A percentile compares a stretch with the other conserved stretches of the same genome.
These are phyloP conservation scores for Neurospora tetraspora DNA, from an alignment of 495 filamentous ascomycete species.

Conservation along the genomic window DNA sequence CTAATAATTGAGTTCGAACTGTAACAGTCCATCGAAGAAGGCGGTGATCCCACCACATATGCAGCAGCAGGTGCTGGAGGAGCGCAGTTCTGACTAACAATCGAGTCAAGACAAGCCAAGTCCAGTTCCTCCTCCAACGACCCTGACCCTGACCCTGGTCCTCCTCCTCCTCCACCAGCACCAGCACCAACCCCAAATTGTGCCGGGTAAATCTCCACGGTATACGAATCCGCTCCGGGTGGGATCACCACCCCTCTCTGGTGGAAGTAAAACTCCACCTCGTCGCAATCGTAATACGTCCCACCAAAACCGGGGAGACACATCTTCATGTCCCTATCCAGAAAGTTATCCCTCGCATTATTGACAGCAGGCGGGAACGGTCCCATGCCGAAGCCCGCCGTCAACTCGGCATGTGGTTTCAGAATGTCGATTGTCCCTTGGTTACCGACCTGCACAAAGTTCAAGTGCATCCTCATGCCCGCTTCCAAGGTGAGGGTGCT, in stretches of 20 bases:
- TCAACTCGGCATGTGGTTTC: slow-evolving; percentile 18
- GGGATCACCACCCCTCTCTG: slow-evolving; percentile 49
- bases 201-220: slow-evolving; percentile 34
- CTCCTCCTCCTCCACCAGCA: background rate
- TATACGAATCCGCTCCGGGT: slow-evolving; percentile 40
- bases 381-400: slow-evolving; percentile 31
- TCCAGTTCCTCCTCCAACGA: background rate
- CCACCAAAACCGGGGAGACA: slow-evolving; percentile 45
- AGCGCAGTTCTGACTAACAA: background rate
- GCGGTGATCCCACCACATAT: background rate
- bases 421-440: slow-evolving; percentile 20
- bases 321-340: slow-evolving; percentile 34
- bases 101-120: background rate
- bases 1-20: background rate
- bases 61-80: background rate
- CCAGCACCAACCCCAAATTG: slow-evolving; percentile 15
- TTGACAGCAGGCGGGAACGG: slow-evolving; percentile 22
- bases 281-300: slow-evolving; percentile 64
- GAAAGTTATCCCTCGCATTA: slow-evolving; percentile 13
- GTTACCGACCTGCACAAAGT: slow-evolving; percentile 19
- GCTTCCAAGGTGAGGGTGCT: background rate
- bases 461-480: background rate
- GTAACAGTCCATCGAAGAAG: background rate
- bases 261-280: slow-evolving; percentile 60
- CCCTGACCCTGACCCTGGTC: slow-evolving; percentile 1